Percentiles rank a stretch among this genome's conserved stretches.
Evolutionary conservation across 1,139 yeast species (phyloP).

Genomic region (Debaryomycetaceae sp.): DNA sequence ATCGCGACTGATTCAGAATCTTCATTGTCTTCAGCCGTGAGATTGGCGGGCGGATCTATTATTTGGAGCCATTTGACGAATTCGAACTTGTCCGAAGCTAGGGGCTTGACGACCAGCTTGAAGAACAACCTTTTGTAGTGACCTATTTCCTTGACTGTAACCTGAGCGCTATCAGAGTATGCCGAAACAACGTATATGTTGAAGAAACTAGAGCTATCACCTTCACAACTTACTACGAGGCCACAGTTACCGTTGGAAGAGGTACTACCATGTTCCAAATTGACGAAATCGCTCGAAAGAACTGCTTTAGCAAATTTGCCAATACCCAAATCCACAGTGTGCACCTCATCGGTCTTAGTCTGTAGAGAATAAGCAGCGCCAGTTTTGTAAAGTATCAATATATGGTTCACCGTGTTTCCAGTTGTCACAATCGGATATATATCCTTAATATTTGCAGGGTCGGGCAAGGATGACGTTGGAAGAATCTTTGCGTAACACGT

Average conservation of each 20-base stretch:
- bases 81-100: slow-evolving; percentile 10
- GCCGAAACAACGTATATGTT: slow-evolving; percentile 11
- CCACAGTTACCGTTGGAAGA: slow-evolving; percentile 12
- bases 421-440: slow-evolving; percentile 2
- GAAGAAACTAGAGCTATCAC: slow-evolving; percentile 9
- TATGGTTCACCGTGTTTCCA: neutral
- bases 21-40: slow-evolving; percentile 4
- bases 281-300: slow-evolving; percentile 8
- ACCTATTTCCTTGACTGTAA: slow-evolving; percentile 14
- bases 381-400: neutral
- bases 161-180: slow-evolving; percentile 6
- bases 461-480: neutral
- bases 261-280: slow-evolving; percentile 12
- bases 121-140: slow-evolving; percentile 16
- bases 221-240: slow-evolving; percentile 12
- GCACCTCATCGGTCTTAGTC: neutral
- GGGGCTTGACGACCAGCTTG: slow-evolving; percentile 9
- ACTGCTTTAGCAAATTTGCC: neutral
- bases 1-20: slow-evolving; percentile 1
- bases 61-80: slow-evolving; percentile 15
- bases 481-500: neutral
- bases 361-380: neutral
- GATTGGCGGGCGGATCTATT: slow-evolving; percentile 1
- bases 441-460: slow-evolving; percentile 4
- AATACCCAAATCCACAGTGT: neutral